Conservation (phyloP, 805 yeast genomes). For the Candida succiphila region DNA sequence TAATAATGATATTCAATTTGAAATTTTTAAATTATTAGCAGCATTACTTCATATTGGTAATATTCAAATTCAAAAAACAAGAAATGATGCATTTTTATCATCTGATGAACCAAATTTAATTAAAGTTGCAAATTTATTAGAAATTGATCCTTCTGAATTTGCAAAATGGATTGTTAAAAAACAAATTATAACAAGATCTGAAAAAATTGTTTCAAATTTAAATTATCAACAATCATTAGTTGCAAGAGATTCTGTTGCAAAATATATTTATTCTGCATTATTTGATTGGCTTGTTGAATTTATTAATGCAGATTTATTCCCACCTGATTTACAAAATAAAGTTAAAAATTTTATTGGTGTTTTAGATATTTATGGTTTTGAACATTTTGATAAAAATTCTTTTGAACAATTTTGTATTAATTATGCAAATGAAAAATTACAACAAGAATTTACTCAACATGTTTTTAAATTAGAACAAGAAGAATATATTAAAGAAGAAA, state of each 20-base stretch:
- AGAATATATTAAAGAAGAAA: conserved; percentile 84
- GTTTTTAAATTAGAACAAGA: conserved; percentile 96
- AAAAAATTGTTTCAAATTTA: conserved; percentile 78
- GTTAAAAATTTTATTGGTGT: conserved; percentile 84
- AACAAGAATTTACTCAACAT: conserved; percentile 95
- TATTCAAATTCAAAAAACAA: conserved; percentile 73
- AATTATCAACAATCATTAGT: conserved; percentile 78
- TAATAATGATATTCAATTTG: conserved; percentile 41
- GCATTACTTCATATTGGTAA: conserved; percentile 91
- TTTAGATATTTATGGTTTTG: conserved; percentile 94
- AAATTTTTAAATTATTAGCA: conserved; percentile 72
- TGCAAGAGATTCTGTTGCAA: conserved; percentile 95
- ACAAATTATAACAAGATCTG: conserved; percentile 87
- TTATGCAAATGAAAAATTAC: conserved; percentile 93
- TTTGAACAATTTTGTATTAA: conserved; percentile 97
- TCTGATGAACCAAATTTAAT: conserved; percentile 81
- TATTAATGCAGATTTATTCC: conserved; percentile 74
- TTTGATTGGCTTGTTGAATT: conserved; percentile 92
- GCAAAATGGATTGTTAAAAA: conserved; percentile 90
- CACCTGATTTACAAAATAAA: conserved; percentile 51
- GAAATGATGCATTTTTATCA: conserved; percentile 71
- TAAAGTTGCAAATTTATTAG: conserved; percentile 77
- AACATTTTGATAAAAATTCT: conserved; percentile 88
- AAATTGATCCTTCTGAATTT: conserved; percentile 62
- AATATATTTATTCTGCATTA: conserved; percentile 82